Evolutionary conservation across 345 rosid species (phyloP).

Genomic region (Aquilaria sinensis): DNA sequence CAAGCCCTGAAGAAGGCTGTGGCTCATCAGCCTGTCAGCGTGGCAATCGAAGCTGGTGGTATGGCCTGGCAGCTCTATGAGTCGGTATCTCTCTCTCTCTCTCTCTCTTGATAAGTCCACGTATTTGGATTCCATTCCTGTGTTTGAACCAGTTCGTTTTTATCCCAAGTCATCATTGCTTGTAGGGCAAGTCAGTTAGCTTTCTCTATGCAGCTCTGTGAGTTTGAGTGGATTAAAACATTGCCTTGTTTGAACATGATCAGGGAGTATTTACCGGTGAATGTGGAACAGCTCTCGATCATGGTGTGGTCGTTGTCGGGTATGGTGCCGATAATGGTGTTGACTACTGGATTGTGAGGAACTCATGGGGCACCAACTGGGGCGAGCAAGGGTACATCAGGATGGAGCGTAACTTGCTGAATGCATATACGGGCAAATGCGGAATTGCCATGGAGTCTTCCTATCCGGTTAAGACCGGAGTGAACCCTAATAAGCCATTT

Average conservation of each 20-base stretch:
- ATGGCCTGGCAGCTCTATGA: constrained; percentile 65
- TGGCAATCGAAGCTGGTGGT: constrained; percentile 96
- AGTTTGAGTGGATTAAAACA: too few relatives aligned
- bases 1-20: constrained; percentile 62
- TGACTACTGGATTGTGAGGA: constrained; percentile 83
- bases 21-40: constrained; percentile 79
- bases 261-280: constrained; percentile 79
- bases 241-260: background rate
- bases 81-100: constrained; percentile 38
- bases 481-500: constrained; percentile 30
- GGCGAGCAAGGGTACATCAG: constrained; percentile 61
- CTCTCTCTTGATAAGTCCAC: background rate
- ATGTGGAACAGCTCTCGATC: constrained; percentile 67
- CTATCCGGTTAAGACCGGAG: constrained; percentile 46
- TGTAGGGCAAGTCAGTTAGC: background rate
- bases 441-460: constrained; percentile 57
- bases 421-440: constrained; percentile 32
- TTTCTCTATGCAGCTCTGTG: too few relatives aligned
- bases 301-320: constrained; percentile 79
- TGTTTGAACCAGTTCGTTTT: background rate
- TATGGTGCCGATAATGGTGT: constrained; percentile 70
- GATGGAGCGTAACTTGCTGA: constrained; percentile 35
- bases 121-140: too few relatives aligned
- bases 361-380: constrained; percentile 73
- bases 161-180: background rate